These are phyloP conservation scores for Dalbergia oliveri DNA, from an alignment of 306 rosid species.

Conservation along the genomic window DNA sequence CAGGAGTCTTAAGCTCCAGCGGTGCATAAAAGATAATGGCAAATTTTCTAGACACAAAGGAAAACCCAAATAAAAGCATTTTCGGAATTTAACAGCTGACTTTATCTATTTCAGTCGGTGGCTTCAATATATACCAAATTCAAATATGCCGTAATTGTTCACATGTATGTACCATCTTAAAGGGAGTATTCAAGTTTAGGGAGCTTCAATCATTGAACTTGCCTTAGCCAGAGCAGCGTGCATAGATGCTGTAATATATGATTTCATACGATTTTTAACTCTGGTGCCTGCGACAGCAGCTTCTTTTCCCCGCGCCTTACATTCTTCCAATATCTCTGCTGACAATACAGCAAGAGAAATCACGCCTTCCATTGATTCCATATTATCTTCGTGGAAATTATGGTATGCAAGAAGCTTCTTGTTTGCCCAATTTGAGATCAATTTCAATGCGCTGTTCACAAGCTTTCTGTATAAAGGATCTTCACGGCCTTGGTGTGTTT, in stretches of 20 bases:
- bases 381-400: slow-evolving; percentile 74
- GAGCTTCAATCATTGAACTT: slow-evolving; percentile 58
- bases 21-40: background rate
- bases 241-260: slow-evolving; percentile 78
- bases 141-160: slow-evolving; percentile 42
- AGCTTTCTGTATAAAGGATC: slow-evolving; percentile 64
- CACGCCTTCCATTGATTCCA: slow-evolving; percentile 76
- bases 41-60: background rate
- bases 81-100: slow-evolving; percentile 3
- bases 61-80: background rate
- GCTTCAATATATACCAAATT: slow-evolving; percentile 15
- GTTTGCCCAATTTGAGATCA: slow-evolving; percentile 79
- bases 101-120: slow-evolving; percentile 22
- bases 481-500: slow-evolving; percentile 59
- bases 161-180: slow-evolving; percentile 19
- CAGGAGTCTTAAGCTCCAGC: background rate
- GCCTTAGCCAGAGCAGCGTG: slow-evolving; percentile 80
- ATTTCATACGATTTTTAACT: slow-evolving; percentile 54
- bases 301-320: slow-evolving; percentile 57
- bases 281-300: slow-evolving; percentile 57
- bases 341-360: slow-evolving; percentile 79
- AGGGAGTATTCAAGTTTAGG: slow-evolving; percentile 30
- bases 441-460: slow-evolving; percentile 62
- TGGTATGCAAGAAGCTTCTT: slow-evolving; percentile 79
- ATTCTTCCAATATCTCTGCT: slow-evolving; percentile 67